Base-by-base conservation (phyloP, 2,329 filamentous ascomycete genomes). In the Stagonosporopsis chrysanthemi region DNA sequence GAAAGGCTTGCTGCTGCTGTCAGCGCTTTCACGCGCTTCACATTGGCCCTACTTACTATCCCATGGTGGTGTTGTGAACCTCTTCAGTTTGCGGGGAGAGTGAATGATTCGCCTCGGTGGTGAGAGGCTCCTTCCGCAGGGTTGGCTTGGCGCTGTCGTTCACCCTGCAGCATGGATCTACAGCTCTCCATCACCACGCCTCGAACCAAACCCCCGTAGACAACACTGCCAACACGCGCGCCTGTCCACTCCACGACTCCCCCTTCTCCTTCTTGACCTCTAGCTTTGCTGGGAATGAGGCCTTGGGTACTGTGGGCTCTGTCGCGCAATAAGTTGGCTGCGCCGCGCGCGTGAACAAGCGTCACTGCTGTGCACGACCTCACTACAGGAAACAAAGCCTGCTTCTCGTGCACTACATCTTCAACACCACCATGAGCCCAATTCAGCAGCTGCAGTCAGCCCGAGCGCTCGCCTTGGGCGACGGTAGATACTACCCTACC, bases 391-490 rank as follows among this genome's bases (percentile, higher is more conserved):
- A 65, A 66, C 70, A 67, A 67, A 69, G 64, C 69, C 63, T 61
- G 42, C 33, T 62, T 62, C 55, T 60, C 54, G 56, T 67, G 62
- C 61, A 60, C 65, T 63, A 42, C 58, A 42, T 50, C 47, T 52
- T 54, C 61, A 52, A 55, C 64, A 47, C 62, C 60, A 58, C 52
- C 58, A 75, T 74, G 71, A 71, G 58, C 63, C 62, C 68, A 52
- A 66, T 98, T 70, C 86, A 87, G 68, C 93, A 97, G 82, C 88
- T 99, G 67, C 88, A 96, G 75, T 89, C 90, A 69, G 95, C 95
- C 62, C 91, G 95, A 72, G 91, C 91, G 75, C 89, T 98, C 61
- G 93, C 96, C 51, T 85, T 98, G 58, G 87, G 86, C 67, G 93
- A 98, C 78, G 85, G 93, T 62, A 88, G 87, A 72, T 92, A 96